These are phyloP conservation scores for Ascochyta viciae-villosae DNA, from an alignment of 2,329 filamentous ascomycete species.

Conservation along the genomic window DNA sequence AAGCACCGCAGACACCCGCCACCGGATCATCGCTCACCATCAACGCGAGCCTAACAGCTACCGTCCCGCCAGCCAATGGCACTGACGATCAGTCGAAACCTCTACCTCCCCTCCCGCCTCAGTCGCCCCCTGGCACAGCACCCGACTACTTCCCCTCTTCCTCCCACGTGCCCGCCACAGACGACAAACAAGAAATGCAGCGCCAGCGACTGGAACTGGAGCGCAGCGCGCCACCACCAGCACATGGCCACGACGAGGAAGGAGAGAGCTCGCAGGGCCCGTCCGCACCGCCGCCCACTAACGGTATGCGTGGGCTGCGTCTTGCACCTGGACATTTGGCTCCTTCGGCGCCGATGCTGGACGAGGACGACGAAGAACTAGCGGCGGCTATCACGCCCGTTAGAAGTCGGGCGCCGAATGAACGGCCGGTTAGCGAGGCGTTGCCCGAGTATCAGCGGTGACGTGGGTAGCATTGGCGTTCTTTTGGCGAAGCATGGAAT, in stretches of 20 bases:
- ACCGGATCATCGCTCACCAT: slow-evolving; percentile 37
- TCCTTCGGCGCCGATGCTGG: slow-evolving; percentile 42
- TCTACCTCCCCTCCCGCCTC: slow-evolving; percentile 30
- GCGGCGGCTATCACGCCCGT: slow-evolving; percentile 37
- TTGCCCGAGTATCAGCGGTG: slow-evolving; percentile 43
- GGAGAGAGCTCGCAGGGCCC: slow-evolving; percentile 23
- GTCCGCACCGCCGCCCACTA: slow-evolving; percentile 29
- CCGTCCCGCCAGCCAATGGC: slow-evolving; percentile 17
- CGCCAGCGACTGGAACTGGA: slow-evolving; percentile 51
- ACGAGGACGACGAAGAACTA: slow-evolving; percentile 45
- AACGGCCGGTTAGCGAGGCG: slow-evolving; percentile 32
- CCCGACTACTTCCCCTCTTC: slow-evolving; percentile 42
- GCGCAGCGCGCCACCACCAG: slow-evolving; percentile 50
- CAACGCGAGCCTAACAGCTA: slow-evolving; percentile 20
- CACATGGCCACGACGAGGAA: slow-evolving; percentile 29
- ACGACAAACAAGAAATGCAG: slow-evolving; percentile 84
- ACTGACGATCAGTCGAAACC: slow-evolving; percentile 25
- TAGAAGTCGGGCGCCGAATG: slow-evolving; percentile 15
- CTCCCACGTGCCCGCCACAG: slow-evolving; percentile 52
- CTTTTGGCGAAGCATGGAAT: slow-evolving; percentile 1
- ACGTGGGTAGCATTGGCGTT: slow-evolving; percentile 6
- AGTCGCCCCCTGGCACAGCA: slow-evolving; percentile 26
- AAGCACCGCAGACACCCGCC: slow-evolving; percentile 23
- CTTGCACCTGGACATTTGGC: slow-evolving; percentile 16
- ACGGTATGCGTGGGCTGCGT: slow-evolving; percentile 14